A percentile compares a stretch with the other conserved stretches of the same genome.
Evolutionary conservation across 1,284 basidiomycete genomes (phyloP).

Genomic region (Cutaneotrichosporon dermatis): DNA sequence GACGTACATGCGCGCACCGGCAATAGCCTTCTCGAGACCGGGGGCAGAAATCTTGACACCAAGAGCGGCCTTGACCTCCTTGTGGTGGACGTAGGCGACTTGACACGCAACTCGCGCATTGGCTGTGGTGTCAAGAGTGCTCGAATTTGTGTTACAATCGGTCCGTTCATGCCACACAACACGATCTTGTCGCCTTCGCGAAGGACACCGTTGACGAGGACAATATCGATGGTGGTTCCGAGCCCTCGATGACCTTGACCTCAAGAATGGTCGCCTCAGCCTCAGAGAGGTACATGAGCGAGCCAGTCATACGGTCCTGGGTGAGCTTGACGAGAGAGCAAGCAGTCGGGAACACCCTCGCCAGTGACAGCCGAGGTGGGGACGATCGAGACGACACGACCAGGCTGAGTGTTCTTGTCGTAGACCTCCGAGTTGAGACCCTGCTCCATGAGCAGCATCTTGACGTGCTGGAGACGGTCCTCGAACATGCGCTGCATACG

Average conservation of each 20-base stretch:
- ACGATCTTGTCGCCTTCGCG: constrained; percentile 93
- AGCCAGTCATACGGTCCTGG: constrained; percentile 95
- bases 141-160: constrained; percentile 91
- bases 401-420: constrained; percentile 97
- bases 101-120: constrained; percentile 90
- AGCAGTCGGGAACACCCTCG: constrained; percentile 99
- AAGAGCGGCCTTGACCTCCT: constrained; percentile 94
- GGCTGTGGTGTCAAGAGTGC: constrained; percentile 96
- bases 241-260: constrained; percentile 98
- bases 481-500: constrained; percentile 89
- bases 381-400: constrained; percentile 89
- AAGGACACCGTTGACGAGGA: constrained; percentile 91
- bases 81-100: constrained; percentile 98
- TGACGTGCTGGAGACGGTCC: constrained; percentile 78
- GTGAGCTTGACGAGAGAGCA: constrained; percentile 92
- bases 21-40: constrained; percentile 98
- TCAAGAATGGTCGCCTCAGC: constrained; percentile 99
- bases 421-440: constrained; percentile 93
- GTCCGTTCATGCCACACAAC: constrained; percentile 94
- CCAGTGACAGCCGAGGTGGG: constrained; percentile 97
- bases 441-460: constrained; percentile 93
- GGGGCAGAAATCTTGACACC: constrained; percentile 96
- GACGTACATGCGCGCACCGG: constrained; percentile 89
- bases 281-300: constrained; percentile 97
- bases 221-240: constrained; percentile 96